phyloP scores from a whole-genome alignment of 1,139 yeast genomes.

The Pichia sp. region DNA sequence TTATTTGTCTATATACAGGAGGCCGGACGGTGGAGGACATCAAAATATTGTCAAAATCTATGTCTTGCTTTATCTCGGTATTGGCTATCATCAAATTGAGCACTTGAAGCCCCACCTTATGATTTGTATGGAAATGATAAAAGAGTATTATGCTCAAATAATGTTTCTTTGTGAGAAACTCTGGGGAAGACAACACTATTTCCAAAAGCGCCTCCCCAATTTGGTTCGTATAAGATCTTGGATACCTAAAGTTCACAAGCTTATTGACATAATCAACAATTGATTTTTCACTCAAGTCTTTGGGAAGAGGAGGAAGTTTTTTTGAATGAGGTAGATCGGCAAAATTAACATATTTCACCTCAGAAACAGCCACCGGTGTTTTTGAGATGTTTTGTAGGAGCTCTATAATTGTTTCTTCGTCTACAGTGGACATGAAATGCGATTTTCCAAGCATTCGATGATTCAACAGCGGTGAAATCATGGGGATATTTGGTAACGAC shows the following conservation, averaged over 20 bases:
- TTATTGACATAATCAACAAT: constrained; percentile 19
- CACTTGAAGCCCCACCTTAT: constrained; percentile 15
- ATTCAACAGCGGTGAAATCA: constrained; percentile 13
- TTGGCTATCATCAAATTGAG: constrained; percentile 21
- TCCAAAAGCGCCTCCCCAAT: constrained; percentile 16
- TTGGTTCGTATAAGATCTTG: constrained; percentile 1
- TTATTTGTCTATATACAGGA: constrained; percentile 17
- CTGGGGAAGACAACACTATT: constrained; percentile 17
- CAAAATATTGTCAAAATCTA: constrained; percentile 27
- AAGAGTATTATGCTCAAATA: constrained; percentile 20
- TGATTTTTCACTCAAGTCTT: constrained; percentile 3
- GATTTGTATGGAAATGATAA: constrained; percentile 21
- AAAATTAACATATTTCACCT: constrained; percentile 18
- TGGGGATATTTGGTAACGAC: constrained; percentile 3
- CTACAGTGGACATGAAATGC: constrained; percentile 12
- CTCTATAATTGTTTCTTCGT: constrained; percentile 22
- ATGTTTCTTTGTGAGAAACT: constrained; percentile 19
- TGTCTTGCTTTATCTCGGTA: constrained; percentile 22
- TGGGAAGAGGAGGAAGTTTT: constrained; percentile 21
- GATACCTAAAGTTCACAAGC: constrained; percentile 20
- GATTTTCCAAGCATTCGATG: constrained; percentile 14
- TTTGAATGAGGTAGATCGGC: constrained; percentile 17
- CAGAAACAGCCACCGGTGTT: constrained; percentile 20
- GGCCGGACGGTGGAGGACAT: constrained; percentile 18
- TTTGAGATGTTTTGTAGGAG: constrained; percentile 18